These are phyloP conservation scores for Penicillium hordei DNA, from an alignment of 2,329 filamentous ascomycete species.

Conservation along the genomic window DNA sequence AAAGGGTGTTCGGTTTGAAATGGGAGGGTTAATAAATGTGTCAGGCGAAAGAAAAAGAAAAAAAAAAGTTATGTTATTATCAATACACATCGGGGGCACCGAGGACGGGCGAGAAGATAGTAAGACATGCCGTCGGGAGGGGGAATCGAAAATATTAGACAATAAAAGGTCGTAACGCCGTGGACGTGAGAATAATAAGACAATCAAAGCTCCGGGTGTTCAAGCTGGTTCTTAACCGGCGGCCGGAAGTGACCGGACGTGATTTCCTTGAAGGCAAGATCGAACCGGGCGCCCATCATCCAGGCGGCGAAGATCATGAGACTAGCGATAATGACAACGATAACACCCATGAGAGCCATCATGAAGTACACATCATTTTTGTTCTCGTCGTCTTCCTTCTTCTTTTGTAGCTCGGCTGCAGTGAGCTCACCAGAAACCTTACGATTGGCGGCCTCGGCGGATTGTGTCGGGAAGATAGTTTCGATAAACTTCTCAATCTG, in stretches of 20 bases:
- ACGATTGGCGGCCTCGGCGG: constrained; percentile 57
- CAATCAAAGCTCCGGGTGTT: constrained; percentile 44
- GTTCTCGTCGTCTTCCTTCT: constrained; percentile 49
- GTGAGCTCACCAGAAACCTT: constrained; percentile 54
- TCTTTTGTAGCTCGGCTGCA: constrained; percentile 57
- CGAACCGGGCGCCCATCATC: constrained; percentile 78
- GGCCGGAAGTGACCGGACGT: constrained; percentile 49
- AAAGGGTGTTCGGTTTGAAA: constrained; percentile 15
- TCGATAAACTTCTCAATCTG: constrained; percentile 96
- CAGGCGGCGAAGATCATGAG: constrained; percentile 80
- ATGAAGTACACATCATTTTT: constrained; percentile 63
- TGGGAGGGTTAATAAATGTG: background rate
- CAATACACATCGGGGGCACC: constrained; percentile 33
- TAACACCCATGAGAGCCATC: constrained; percentile 65
- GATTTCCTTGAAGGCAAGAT: constrained; percentile 63
- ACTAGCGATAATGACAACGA: constrained; percentile 70
- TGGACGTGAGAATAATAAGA: constrained; percentile 16
- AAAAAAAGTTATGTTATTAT: constrained; percentile 32
- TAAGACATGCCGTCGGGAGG: constrained; percentile 32
- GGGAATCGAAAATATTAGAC: constrained; percentile 27
- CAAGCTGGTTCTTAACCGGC: constrained; percentile 26
- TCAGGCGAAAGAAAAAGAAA: background rate
- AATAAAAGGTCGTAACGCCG: constrained; percentile 34
- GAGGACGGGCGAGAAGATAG: constrained; percentile 21
- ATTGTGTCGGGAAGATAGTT: constrained; percentile 82